Conservation (phyloP, 2,329 filamentous ascomycete species). For the Fusarium neocosmosporiellum region DNA sequence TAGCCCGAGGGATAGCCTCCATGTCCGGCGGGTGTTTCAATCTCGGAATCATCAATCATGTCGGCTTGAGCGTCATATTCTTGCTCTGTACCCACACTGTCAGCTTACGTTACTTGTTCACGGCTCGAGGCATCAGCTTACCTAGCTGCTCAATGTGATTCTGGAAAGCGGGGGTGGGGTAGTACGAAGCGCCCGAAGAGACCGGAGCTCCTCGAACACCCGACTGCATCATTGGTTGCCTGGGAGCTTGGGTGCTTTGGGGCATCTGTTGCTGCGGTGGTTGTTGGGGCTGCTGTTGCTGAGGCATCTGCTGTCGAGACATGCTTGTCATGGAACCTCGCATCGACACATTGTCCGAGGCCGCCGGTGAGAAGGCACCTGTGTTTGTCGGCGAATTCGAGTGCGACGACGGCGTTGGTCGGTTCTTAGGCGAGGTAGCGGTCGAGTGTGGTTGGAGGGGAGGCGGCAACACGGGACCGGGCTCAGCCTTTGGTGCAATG, state of each 20-base stretch:
- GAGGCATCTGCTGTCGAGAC: constrained; percentile 47
- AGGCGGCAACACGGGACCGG: constrained; percentile 60
- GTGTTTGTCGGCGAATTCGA: constrained; percentile 66
- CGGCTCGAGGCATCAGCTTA: constrained; percentile 67
- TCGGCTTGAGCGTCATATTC: constrained; percentile 94
- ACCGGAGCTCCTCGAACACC: constrained; percentile 51
- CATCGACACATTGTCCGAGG: constrained; percentile 61
- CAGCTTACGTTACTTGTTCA: constrained; percentile 71
- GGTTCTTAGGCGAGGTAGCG: constrained; percentile 73
- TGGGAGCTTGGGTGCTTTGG: constrained; percentile 36
- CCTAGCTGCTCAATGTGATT: constrained; percentile 96
- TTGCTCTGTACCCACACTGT: constrained; percentile 83
- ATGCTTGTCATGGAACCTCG: constrained; percentile 51
- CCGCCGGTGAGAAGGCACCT: constrained; percentile 55
- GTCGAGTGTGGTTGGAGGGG: constrained; percentile 65
- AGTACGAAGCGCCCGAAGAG: constrained; percentile 68
- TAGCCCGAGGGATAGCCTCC: constrained; percentile 72
- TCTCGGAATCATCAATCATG: constrained; percentile 85
- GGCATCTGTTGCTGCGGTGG: constrained; percentile 37
- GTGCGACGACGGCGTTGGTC: constrained; percentile 86
- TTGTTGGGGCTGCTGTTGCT: constrained; percentile 43
- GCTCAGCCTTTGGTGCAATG: constrained; percentile 79
- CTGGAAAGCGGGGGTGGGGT: constrained; percentile 84
- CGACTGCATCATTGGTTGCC: constrained; percentile 52
- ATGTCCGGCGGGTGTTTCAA: constrained; percentile 73